Base-by-base conservation (phyloP, 2,329 filamentous ascomycete species). In the Elsinoe fawcettii region DNA sequence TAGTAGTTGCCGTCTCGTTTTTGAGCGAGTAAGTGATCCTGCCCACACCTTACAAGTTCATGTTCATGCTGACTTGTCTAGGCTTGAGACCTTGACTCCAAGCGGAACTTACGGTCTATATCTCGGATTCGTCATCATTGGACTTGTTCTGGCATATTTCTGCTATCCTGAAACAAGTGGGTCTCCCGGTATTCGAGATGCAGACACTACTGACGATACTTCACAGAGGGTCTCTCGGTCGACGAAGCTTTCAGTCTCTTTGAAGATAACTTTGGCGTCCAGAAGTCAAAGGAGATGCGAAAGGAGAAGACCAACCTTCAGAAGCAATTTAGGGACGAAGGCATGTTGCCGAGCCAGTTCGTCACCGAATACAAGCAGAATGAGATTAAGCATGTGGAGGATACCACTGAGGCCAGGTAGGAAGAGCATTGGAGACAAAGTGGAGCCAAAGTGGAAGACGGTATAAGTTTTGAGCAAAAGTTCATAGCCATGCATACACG, bases 311-410 rank as follows among this genome's bases (percentile, higher is more conserved):
- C 12, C 12, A 18, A 12, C 5, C 18, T 39, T n/a, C 36, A 39
- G 14, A 39, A 39, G 36, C 60, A 22, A 60, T 60, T 25, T 66
- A 78, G 57, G 60, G 57, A 22, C 61, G 59, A 27, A 75, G 9
- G 27, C 9, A 9, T 30, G 5, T 9, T 30, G 9, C 27, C 27
- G 9, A 30, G 27, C 27, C 27, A 30, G 9, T 9, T 9, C 5
- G 27, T 5, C 5, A 5, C 27, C 5, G 27, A 5, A 30, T 30
- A 5, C 5, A 30, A 30, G 27, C 27, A 30, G 5, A 30, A 30
- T 30, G 27, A 30, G 5, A 9, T 9, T 30, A 30, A 9, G 5
- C 9, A 30, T 9, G 27, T 30, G 27, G 27, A 30, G 9, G 27
- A 30, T 30, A 9, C 9, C 27, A 5, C 27, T 5, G 5, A 9